Base-by-base conservation (phyloP, 768 basidiomycete species). In the Clitopilus passeckerianus region DNA sequence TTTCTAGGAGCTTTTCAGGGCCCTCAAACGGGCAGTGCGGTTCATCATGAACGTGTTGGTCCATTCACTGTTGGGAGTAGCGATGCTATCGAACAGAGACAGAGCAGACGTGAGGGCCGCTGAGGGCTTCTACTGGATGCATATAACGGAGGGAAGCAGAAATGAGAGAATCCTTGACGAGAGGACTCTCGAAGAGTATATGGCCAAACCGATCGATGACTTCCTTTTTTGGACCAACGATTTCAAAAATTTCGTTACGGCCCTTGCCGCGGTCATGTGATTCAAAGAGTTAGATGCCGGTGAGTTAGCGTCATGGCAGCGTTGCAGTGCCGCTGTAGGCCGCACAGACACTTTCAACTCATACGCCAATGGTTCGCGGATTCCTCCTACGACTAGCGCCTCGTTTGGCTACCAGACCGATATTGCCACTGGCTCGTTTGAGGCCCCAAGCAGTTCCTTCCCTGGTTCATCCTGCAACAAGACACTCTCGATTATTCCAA, bases 1-100 rank as follows among this genome's bases (percentile, higher is more conserved):
- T 85, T 77, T 99, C 97, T 52, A 98, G 84, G 43, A 98, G 83
- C 71, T 96, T 96, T 77, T 96, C 95, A 61, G 94, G 90, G 20
- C 95, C 95, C 72, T 95, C 94, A 66, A 95, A 96, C 14, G 90
- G 89, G 34, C 81, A 73, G 54, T 73, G 73, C 63, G 66, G 65
- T 62, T 76, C 70, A 58, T 75, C 71, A 61, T 63, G 58, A 63
- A 62, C 65, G 64, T 71, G 67, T 65, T 69, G 64, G 64, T 70
- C 64, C 74, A 76, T 77, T n/a, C 53, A 33, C 46, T 59, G 22
- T 34, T 57, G 34, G 52, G 60, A 62, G 64, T 63, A 70, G 64
- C 63, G 69, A 77, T 78, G 80, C 80, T 82, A 83, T 78, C 77
- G 80, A 70, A 75, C 71, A 65, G 73, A 71, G 57, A 74, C 71